Base-by-base conservation (phyloP, 257 asterid species). In the Primulina eburnea region DNA sequence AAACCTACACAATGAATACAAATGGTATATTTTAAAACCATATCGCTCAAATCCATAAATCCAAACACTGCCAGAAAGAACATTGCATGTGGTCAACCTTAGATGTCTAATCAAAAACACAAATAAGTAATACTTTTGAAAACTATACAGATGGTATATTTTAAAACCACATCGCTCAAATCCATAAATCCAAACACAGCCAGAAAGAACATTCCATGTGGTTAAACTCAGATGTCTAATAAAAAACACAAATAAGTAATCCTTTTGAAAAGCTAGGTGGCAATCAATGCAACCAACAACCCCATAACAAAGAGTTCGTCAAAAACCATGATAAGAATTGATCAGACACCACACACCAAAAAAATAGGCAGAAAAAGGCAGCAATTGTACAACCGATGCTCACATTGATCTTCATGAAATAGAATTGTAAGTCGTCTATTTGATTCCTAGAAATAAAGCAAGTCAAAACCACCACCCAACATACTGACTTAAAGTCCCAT, bases 401-500 rank as follows among this genome's bases (percentile, higher is more conserved):
- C 21, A 50, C 57, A 50, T 50, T 17, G 20, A 17, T 50, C 57
- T 50, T 50, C 14, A 50, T 8, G 21, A 5, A 50, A 50, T 4
- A 16, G 0, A 16, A 1, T 50, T 50, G 57, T 16, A 50, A 17
- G 20, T 50, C 7, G 2, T 50, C 21, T 43, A 43, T 50, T 50
- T 16, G 57, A 20, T 16, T 50, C 20, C 57, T 5, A 16, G 57
- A 50, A 47, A 17, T 16, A 50, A 16, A 50, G 57, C 17, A 17
- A 50, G 57, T 50, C 0, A 8, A 56, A 32, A 38, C 63, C 11
- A 12, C 40, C 43, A 5, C 43, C 32, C 32, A 10, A 64, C 61
- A 24, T 40, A 5, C 8, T 14, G 62, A 24, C 37, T 47, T 34
- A 62, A 30, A 60, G 67, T 33, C 28, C 77, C 60, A 67, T 4